Conservation (phyloP, 495 filamentous ascomycete genomes). For the Podospora bellae-mahoneyi region DNA sequence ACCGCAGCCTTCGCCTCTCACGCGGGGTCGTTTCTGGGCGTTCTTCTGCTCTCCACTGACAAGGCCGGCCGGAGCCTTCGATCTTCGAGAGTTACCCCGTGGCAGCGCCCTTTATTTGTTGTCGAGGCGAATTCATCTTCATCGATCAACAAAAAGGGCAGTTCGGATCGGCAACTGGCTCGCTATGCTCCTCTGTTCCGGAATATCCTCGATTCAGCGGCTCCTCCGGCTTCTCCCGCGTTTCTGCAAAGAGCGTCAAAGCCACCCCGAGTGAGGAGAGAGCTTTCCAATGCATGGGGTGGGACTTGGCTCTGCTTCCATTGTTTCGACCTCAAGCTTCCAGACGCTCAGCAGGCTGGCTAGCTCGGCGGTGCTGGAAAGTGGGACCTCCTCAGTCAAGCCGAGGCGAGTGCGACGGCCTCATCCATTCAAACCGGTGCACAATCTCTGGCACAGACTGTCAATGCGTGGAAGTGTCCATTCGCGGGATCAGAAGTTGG, state of each 20-base stretch:
- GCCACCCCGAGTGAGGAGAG: neutral
- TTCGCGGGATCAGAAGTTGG: neutral
- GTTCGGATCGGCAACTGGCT: neutral
- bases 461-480: neutral
- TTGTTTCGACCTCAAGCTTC: neutral
- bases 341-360: neutral
- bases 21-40: neutral
- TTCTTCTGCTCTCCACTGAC: neutral
- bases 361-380: neutral
- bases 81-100: neutral
- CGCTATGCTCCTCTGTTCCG: neutral
- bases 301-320: neutral
- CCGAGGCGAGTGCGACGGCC: neutral
- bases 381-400: neutral
- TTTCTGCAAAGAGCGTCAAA: neutral
- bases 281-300: no score
- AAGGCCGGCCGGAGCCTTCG: neutral
- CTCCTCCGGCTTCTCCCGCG: neutral
- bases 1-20: constrained; percentile 5
- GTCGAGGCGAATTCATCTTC: neutral
- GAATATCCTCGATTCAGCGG: neutral
- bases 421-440: neutral
- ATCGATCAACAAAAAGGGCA: neutral
- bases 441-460: neutral
- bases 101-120: no score